phyloP scores from a whole-genome alignment of 805 yeast genomes.

The Metschnikowia lachancei region DNA sequence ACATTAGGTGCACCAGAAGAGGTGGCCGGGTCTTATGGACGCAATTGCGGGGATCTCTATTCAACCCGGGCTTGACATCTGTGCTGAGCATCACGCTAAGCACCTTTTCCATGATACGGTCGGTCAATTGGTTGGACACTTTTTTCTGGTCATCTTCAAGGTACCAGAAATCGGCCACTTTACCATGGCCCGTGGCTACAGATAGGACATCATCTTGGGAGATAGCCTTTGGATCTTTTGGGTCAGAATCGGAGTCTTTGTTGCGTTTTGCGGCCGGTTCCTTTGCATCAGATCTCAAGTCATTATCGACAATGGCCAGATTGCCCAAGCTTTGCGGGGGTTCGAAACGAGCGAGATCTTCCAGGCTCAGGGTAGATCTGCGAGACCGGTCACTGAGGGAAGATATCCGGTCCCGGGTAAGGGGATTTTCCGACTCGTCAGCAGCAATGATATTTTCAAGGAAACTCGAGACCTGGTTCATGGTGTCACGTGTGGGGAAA shows the following conservation, averaged over 20 bases:
- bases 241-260: too few species aligned
- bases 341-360: neutral
- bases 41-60: conserved; percentile 52
- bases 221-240: neutral
- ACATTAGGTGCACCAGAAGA: conserved; percentile 65
- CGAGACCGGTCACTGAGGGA: conserved; percentile 3
- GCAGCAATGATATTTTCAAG: conserved; percentile 36
- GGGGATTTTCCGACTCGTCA: conserved; percentile 17
- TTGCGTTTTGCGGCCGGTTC: neutral
- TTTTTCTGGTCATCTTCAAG: conserved; percentile 23
- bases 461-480: conserved; percentile 40
- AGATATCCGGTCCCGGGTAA: neutral
- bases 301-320: neutral
- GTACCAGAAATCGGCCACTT: conserved; percentile 28
- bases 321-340: too few species aligned
- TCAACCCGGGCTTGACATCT: conserved; percentile 34
- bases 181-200: conserved; percentile 2
- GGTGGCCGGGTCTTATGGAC: conserved; percentile 65
- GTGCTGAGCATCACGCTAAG: conserved; percentile 64
- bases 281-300: neutral
- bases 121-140: conserved; percentile 45
- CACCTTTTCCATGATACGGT: conserved; percentile 69
- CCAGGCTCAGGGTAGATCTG: conserved; percentile 8
- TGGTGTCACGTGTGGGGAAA: conserved; percentile 11
- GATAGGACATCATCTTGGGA: too few species aligned